These are phyloP conservation scores for Colletotrichum karsti DNA, from an alignment of 2,329 filamentous ascomycete species.

Conservation along the genomic window DNA sequence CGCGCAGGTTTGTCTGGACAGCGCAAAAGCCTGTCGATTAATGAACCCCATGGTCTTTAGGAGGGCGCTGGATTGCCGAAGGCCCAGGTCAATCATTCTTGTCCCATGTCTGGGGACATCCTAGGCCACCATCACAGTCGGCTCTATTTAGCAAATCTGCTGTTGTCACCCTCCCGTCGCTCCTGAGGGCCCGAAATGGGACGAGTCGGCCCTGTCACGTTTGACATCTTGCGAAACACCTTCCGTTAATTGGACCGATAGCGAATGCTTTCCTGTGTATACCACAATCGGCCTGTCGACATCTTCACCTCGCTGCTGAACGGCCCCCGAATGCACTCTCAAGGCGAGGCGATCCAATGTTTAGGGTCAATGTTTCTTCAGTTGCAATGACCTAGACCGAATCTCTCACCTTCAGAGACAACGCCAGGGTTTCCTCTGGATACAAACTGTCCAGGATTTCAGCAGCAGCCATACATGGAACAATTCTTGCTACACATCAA, in stretches of 20 bases:
- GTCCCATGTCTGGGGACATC: neutral
- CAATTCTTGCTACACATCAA: no score
- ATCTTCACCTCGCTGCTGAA: no score
- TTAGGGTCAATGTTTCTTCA: no score
- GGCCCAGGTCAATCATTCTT: neutral
- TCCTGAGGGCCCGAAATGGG: neutral
- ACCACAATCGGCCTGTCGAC: neutral
- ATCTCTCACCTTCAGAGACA: no score
- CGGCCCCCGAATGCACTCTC: no score
- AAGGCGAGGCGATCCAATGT: no score
- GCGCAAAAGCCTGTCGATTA: slow-evolving; percentile 29
- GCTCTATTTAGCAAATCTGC: neutral
- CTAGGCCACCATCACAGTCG: neutral
- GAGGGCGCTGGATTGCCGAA: neutral
- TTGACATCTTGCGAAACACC: slow-evolving; percentile 3
- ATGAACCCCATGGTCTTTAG: neutral
- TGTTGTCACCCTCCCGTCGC: slow-evolving; percentile 23
- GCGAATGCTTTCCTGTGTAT: slow-evolving; percentile 16
- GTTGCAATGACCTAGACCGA: no score
- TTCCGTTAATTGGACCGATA: slow-evolving; percentile 14
- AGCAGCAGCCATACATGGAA: no score
- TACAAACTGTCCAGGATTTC: no score
- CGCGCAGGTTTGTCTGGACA: slow-evolving; percentile 31
- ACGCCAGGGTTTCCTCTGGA: neutral
- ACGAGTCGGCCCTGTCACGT: neutral